Conservation (phyloP, 257 asterid genomes). For the Solanum dulcamara region DNA sequence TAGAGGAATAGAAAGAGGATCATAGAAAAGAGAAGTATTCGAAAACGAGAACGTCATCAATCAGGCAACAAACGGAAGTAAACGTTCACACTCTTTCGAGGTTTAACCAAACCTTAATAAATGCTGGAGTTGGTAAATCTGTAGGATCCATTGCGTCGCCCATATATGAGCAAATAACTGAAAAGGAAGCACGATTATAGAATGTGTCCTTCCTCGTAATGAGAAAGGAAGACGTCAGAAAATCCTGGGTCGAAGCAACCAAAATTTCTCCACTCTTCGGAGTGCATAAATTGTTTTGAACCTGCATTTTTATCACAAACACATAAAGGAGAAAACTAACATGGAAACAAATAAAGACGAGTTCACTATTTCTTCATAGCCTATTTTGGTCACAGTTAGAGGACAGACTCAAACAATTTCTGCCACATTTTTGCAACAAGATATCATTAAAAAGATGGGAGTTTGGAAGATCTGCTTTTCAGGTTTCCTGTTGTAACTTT, state of each 20-base stretch:
- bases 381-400: neutral
- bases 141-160: constrained; percentile 83
- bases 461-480: neutral
- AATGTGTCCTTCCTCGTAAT: constrained; percentile 95
- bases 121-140: constrained; percentile 87
- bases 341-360: neutral
- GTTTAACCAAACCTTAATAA: constrained; percentile 57
- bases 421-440: neutral
- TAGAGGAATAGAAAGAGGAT: neutral
- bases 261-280: constrained; percentile 97
- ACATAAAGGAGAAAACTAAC: neutral
- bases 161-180: constrained; percentile 79
- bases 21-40: neutral
- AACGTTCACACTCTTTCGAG: neutral
- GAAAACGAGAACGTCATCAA: neutral
- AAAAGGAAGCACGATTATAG: constrained; percentile 83
- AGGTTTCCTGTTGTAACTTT: neutral
- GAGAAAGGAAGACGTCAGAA: constrained; percentile 89
- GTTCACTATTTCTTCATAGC: neutral
- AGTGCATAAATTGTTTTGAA: constrained; percentile 94
- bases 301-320: constrained; percentile 46
- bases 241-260: constrained; percentile 99
- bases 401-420: neutral
- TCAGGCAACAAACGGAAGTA: neutral
- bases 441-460: neutral